phyloP scores from a whole-genome alignment of 352 stramenopile genomes.

The Thalassiosira sp. region DNA sequence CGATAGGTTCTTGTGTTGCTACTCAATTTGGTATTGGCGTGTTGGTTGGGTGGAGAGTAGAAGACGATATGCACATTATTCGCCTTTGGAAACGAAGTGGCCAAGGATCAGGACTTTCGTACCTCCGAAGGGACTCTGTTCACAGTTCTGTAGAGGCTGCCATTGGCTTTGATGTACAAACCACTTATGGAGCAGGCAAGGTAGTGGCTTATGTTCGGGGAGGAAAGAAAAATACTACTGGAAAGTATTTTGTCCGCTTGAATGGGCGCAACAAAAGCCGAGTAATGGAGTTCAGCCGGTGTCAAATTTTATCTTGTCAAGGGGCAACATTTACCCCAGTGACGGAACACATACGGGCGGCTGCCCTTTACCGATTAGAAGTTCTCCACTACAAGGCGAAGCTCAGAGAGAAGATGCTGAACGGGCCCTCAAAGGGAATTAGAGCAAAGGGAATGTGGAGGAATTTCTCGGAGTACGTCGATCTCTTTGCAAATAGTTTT shows the following conservation, averaged over 20 bases:
- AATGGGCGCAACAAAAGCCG: slow-evolving; percentile 43
- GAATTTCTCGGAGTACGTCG: slow-evolving; percentile 65
- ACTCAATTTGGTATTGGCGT: slow-evolving; percentile 78
- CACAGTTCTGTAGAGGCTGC: slow-evolving; percentile 65
- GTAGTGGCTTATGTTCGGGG: slow-evolving; percentile 63
- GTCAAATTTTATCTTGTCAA: slow-evolving; percentile 69
- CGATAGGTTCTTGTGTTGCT: slow-evolving; percentile 77
- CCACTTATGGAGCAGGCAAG: slow-evolving; percentile 59
- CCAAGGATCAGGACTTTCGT: slow-evolving; percentile 60
- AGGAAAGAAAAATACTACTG: slow-evolving; percentile 58
- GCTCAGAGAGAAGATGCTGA: slow-evolving; percentile 49
- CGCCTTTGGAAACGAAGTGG: slow-evolving; percentile 73
- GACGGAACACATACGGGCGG: slow-evolving; percentile 74
- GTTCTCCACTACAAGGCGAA: slow-evolving; percentile 70
- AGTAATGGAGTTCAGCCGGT: slow-evolving; percentile 61
- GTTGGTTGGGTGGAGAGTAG: slow-evolving; percentile 79
- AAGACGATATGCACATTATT: slow-evolving; percentile 82
- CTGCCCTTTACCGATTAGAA: slow-evolving; percentile 73
- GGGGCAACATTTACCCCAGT: slow-evolving; percentile 76
- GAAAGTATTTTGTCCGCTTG: slow-evolving; percentile 72
- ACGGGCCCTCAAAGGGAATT: slow-evolving; percentile 21
- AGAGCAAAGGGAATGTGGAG: slow-evolving; percentile 54
- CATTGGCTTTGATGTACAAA: slow-evolving; percentile 78
- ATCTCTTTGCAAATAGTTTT: slow-evolving; percentile 76
- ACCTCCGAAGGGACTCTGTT: slow-evolving; percentile 72